phyloP scores from a whole-genome alignment of 176 grass and related monocot genomes.

The Saccharum officinarum region DNA sequence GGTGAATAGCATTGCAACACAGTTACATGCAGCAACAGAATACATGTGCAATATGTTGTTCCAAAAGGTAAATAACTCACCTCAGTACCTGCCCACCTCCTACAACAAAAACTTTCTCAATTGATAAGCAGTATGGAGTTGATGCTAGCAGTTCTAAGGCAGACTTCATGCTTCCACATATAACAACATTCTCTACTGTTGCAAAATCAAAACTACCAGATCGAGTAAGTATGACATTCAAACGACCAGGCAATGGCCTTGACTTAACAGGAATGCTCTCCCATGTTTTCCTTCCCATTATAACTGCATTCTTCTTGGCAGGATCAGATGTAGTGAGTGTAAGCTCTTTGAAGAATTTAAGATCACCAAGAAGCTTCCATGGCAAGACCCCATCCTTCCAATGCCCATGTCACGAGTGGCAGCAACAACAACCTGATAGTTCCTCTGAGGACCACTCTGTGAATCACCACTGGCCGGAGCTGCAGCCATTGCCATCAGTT shows the following conservation, averaged over 20 bases:
- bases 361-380: slow-evolving; percentile 78
- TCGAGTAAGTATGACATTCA: slow-evolving; percentile 80
- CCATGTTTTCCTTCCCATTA: slow-evolving; percentile 95
- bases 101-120: slow-evolving; percentile 86
- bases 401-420: slow-evolving; percentile 84
- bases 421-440: slow-evolving; percentile 77
- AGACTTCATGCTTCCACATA: slow-evolving; percentile 72
- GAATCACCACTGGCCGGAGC: slow-evolving; percentile 33
- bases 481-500: slow-evolving; percentile 26
- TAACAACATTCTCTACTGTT: slow-evolving; percentile 69
- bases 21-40: neutral
- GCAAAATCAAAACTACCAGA: slow-evolving; percentile 81
- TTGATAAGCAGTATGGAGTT: slow-evolving; percentile 71
- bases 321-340: slow-evolving; percentile 69
- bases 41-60: neutral
- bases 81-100: slow-evolving; percentile 75
- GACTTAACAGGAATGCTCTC: slow-evolving; percentile 65
- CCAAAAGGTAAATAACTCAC: slow-evolving; percentile 41
- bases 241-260: slow-evolving; percentile 73
- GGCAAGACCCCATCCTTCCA: slow-evolving; percentile 69
- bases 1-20: neutral
- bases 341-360: slow-evolving; percentile 83
- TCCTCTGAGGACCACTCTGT: slow-evolving; percentile 39
- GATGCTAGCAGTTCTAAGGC: slow-evolving; percentile 64
- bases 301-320: slow-evolving; percentile 82